Percentiles rank a stretch among this genome's conserved stretches.
Evolutionary conservation across 2,329 filamentous ascomycete genomes (phyloP).

Genomic region (Parascedosporium putredinis): DNA sequence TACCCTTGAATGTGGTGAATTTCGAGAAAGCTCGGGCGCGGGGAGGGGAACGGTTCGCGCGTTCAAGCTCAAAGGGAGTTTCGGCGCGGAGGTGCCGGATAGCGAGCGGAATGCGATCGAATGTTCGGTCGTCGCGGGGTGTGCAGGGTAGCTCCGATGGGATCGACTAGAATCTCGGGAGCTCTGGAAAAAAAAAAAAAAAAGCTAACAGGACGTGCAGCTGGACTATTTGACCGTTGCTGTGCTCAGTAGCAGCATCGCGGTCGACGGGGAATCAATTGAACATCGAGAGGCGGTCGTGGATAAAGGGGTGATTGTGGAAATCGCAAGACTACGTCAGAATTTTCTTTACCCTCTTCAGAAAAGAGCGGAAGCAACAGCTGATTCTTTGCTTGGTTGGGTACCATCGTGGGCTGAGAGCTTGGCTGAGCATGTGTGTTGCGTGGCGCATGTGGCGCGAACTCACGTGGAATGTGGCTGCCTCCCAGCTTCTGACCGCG

Average conservation of each 20-base stretch:
- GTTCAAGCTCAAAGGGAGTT: too few relatives aligned
- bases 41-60: too few relatives aligned
- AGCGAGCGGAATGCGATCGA: neutral
- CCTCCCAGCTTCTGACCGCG: neutral
- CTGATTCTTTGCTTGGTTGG: neutral
- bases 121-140: neutral
- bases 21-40: too few relatives aligned
- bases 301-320: too few relatives aligned
- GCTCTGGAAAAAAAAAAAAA: neutral
- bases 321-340: neutral
- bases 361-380: too few relatives aligned
- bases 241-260: too few relatives aligned
- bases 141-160: neutral
- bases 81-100: neutral
- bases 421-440: neutral
- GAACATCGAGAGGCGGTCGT: too few relatives aligned
- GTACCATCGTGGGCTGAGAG: neutral
- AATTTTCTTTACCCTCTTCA: too few relatives aligned
- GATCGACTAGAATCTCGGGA: neutral
- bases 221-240: too few relatives aligned
- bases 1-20: too few relatives aligned
- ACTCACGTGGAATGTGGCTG: slow-evolving; percentile 3
- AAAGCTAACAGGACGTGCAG: too few relatives aligned
- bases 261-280: too few relatives aligned
- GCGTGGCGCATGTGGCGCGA: neutral